A percentile compares a stretch with the other conserved stretches of the same genome.
phyloP scores from a whole-genome alignment of 306 rosid species.

The Psophocarpus tetragonolobus region DNA sequence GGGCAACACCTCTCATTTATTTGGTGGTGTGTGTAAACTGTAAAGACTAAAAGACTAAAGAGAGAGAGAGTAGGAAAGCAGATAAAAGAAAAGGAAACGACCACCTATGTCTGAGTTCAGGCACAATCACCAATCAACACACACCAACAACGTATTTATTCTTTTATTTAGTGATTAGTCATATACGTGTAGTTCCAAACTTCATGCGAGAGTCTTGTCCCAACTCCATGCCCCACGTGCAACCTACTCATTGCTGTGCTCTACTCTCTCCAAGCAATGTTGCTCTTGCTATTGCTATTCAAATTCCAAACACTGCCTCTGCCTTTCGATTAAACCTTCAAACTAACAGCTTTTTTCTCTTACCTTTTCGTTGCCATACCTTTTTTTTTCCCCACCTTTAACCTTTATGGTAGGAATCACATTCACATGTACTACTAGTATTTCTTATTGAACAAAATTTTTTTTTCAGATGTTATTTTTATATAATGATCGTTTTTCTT shows the following conservation, averaged over 20 bases:
- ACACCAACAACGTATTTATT: slow-evolving; percentile 49
- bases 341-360: neutral
- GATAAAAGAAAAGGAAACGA: slow-evolving; percentile 48
- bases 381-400: neutral
- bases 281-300: neutral
- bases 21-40: neutral
- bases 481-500: no score
- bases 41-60: neutral
- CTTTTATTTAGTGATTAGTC: slow-evolving; percentile 32
- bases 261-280: slow-evolving; percentile 29
- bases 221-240: slow-evolving; percentile 34
- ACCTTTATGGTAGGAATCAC: no score
- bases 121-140: slow-evolving; percentile 27
- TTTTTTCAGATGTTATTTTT: no score
- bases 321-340: neutral
- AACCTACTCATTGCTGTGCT: slow-evolving; percentile 4
- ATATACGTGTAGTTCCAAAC: neutral
- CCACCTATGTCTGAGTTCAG: slow-evolving; percentile 35
- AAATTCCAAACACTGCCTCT: no score
- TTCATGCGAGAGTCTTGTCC: slow-evolving; percentile 30
- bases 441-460: no score
- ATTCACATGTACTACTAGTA: no score
- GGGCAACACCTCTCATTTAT: slow-evolving; percentile 25
- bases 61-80: slow-evolving; percentile 26
- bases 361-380: neutral